phyloP scores from a whole-genome alignment of 2,329 filamentous ascomycete genomes.

The Diaporthe vaccinii region DNA sequence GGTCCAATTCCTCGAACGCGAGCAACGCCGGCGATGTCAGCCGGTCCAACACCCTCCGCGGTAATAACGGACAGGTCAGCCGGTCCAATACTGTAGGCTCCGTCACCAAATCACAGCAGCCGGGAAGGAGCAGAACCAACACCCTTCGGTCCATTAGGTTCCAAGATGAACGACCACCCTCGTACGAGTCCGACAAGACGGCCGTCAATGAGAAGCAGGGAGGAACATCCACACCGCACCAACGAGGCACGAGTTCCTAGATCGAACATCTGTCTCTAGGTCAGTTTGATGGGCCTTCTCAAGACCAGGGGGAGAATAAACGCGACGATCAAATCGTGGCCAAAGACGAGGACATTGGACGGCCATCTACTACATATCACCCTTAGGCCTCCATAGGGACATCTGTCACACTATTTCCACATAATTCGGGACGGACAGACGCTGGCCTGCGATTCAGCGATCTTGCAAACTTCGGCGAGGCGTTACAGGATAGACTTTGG shows the following conservation, averaged over 20 bases:
- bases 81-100: conserved; percentile 37
- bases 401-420: not conserved
- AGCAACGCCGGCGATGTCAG: conserved; percentile 33
- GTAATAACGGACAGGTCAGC: conserved; percentile 27
- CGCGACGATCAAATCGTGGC: not conserved
- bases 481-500: conserved; percentile 38
- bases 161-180: conserved; percentile 37
- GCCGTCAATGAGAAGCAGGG: conserved; percentile 27
- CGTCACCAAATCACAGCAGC: conserved; percentile 14
- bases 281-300: not conserved
- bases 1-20: conserved; percentile 6
- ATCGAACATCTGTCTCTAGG: not conserved
- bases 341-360: not conserved
- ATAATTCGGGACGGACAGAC: not conserved
- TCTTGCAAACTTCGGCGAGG: conserved; percentile 34
- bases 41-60: conserved; percentile 36
- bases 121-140: conserved; percentile 27
- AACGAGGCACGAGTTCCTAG: conserved; percentile 17
- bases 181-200: conserved; percentile 39
- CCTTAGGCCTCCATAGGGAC: not conserved
- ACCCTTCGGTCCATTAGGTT: conserved; percentile 34
- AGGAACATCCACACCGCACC: not conserved
- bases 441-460: conserved; percentile 26
- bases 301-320: not conserved
- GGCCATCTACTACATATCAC: not conserved